These are phyloP conservation scores for Apiotrichum montevideense DNA, from an alignment of 1,284 basidiomycete genomes.

Conservation along the genomic window DNA sequence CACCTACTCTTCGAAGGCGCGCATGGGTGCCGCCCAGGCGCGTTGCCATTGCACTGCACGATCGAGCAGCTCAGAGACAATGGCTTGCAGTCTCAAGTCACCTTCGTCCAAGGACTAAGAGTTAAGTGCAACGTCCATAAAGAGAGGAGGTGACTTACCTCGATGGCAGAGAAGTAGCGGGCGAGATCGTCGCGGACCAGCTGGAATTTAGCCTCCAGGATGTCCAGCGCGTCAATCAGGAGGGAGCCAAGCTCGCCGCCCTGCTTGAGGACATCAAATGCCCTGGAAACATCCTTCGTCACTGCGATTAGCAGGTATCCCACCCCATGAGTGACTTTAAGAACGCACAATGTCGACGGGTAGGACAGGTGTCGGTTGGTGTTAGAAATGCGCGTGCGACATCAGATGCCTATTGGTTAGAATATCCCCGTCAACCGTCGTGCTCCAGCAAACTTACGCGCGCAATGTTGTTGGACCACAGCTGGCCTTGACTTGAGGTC, in stretches of 20 bases:
- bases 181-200: slow-evolving; percentile 34
- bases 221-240: slow-evolving; percentile 18
- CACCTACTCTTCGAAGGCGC: slow-evolving; percentile 36
- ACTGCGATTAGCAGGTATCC: neutral
- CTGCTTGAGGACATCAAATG: slow-evolving; percentile 19
- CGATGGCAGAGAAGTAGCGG: slow-evolving; percentile 22
- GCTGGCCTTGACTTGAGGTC: too few relatives aligned
- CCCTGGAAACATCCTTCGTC: slow-evolving; percentile 16
- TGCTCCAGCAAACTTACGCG: too few relatives aligned
- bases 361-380: neutral
- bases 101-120: slow-evolving; percentile 5
- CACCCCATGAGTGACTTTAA: too few relatives aligned
- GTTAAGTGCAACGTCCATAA: too few relatives aligned
- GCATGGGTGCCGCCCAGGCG: slow-evolving; percentile 37
- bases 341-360: neutral
- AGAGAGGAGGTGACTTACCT: slow-evolving; percentile 15
- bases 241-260: slow-evolving; percentile 15
- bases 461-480: too few relatives aligned
- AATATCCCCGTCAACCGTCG: too few relatives aligned
- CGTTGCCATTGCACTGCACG: slow-evolving; percentile 41
- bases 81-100: slow-evolving; percentile 1
- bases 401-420: slow-evolving; percentile 16
- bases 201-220: slow-evolving; percentile 27
- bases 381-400: slow-evolving; percentile 20
- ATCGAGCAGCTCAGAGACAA: slow-evolving; percentile 37